Evolutionary conservation across 1,284 basidiomycete genomes (phyloP).

Genomic region (Porodaedalea pini): DNA sequence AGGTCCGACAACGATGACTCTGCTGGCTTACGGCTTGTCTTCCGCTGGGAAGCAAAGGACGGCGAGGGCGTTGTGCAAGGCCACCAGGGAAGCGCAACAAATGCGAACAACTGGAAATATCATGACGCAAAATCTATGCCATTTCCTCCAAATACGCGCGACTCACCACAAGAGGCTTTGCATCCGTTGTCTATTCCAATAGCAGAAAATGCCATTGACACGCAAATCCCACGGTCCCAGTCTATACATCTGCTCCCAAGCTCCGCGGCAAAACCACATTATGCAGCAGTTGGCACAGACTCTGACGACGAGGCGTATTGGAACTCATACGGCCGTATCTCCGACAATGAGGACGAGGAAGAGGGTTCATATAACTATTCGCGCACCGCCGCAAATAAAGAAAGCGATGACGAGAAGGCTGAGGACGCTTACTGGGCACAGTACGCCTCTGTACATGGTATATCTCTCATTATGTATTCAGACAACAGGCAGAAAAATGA

Average conservation of each 20-base stretch:
- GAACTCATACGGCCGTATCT: slow-evolving; percentile 51
- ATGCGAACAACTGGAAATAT: slow-evolving; percentile 51
- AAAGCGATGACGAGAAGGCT: slow-evolving; percentile 33
- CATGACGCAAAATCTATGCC: slow-evolving; percentile 68
- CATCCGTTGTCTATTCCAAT: slow-evolving; percentile 8
- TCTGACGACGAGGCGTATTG: slow-evolving; percentile 58
- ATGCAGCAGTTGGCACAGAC: slow-evolving; percentile 28
- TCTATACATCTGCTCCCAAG: neutral
- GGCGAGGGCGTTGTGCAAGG: slow-evolving; percentile 20
- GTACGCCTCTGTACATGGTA: slow-evolving; percentile 66
- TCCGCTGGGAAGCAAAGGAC: slow-evolving; percentile 53
- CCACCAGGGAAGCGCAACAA: slow-evolving; percentile 2
- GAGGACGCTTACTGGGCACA: slow-evolving; percentile 77
- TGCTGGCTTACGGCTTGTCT: slow-evolving; percentile 55
- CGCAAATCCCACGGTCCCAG: neutral
- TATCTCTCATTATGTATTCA: slow-evolving; percentile 15
- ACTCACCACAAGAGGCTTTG: slow-evolving; percentile 40
- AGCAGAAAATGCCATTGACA: neutral
- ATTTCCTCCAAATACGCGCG: slow-evolving; percentile 54
- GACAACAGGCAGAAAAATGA: neutral
- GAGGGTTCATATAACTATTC: slow-evolving; percentile 23
- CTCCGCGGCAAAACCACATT: slow-evolving; percentile 23
- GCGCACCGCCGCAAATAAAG: slow-evolving; percentile 16
- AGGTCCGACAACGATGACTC: slow-evolving; percentile 21
- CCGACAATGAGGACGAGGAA: slow-evolving; percentile 31